Conservation (phyloP, 1,284 basidiomycete genomes). For the Waitea zeae region DNA sequence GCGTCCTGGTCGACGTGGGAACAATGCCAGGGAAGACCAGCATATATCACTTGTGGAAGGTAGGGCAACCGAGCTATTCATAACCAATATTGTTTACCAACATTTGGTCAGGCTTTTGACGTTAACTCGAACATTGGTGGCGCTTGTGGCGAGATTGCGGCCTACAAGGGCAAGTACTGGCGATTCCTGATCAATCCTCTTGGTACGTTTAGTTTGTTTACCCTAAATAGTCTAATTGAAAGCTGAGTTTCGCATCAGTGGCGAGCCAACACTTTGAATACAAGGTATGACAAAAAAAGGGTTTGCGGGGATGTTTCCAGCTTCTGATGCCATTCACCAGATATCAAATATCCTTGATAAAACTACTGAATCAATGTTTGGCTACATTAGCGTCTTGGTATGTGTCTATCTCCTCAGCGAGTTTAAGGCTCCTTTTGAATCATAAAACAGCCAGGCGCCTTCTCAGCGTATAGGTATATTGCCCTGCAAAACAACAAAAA, state of each 20-base stretch:
- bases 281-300: too few species aligned
- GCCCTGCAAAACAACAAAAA: conserved; percentile 79
- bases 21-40: conserved; percentile 76
- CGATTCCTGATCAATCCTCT: conserved; percentile 67
- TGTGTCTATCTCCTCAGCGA: conserved; percentile 7
- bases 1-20: conserved; percentile 84
- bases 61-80: too few species aligned
- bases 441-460: conserved; percentile 66
- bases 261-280: not conserved
- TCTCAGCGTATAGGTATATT: conserved; percentile 77
- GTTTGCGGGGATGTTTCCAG: too few species aligned
- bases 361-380: conserved; percentile 84
- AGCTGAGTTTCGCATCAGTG: not conserved
- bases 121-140: conserved; percentile 86
- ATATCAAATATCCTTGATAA: conserved; percentile 90
- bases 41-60: conserved; percentile 91
- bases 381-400: conserved; percentile 77
- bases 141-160: conserved; percentile 90
- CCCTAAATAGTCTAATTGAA: not conserved
- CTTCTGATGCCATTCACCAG: conserved; percentile 93
- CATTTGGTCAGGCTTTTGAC: too few species aligned
- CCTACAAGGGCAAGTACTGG: conserved; percentile 85
- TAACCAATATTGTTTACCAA: too few species aligned
- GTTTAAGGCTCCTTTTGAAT: not conserved
- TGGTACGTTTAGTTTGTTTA: conserved; percentile 32